A percentile compares a stretch with the other conserved stretches of the same genome.
phyloP scores from a whole-genome alignment of 306 rosid species.

The Hippophae tibetana region DNA sequence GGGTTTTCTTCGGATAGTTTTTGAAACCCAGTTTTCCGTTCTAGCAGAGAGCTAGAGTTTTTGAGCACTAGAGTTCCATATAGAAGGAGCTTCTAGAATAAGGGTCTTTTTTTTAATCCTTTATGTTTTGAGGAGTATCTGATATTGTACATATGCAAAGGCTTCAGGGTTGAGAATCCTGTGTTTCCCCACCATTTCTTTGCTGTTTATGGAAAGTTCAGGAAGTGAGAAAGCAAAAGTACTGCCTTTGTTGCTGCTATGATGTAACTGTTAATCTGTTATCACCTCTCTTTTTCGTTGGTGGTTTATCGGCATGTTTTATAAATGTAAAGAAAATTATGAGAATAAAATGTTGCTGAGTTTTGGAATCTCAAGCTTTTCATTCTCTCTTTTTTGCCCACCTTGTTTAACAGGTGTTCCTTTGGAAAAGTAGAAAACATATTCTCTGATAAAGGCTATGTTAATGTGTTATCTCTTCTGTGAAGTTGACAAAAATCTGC shows the following conservation, averaged over 20 bases:
- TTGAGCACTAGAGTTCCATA: neutral
- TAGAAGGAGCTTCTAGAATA: slow-evolving; percentile 10
- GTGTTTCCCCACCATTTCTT: slow-evolving; percentile 21
- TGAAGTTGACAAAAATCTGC: neutral
- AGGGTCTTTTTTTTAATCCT: neutral
- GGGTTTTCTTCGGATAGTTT: neutral
- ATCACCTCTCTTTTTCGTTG: neutral
- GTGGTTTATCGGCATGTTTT: slow-evolving; percentile 9
- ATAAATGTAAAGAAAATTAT: neutral
- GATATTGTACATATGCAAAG: slow-evolving; percentile 21
- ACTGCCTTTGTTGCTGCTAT: neutral
- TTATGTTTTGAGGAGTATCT: slow-evolving; percentile 2
- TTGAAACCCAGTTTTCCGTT: slow-evolving; percentile 5
- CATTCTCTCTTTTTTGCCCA: neutral
- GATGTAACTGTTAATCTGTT: neutral
- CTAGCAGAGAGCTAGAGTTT: neutral
- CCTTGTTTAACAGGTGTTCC: neutral
- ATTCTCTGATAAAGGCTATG: neutral
- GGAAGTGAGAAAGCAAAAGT: slow-evolving; percentile 32
- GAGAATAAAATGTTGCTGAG: slow-evolving; percentile 1
- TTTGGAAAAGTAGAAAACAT: neutral
- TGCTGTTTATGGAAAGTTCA: slow-evolving; percentile 3
- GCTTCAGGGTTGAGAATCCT: slow-evolving; percentile 13
- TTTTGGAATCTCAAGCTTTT: neutral
- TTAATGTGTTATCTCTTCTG: neutral